Evolutionary conservation across 768 basidiomycete species (phyloP), one percentile per base, ranked within the genome.

Genomic region (Pilatotrama ljubarskyi): DNA sequence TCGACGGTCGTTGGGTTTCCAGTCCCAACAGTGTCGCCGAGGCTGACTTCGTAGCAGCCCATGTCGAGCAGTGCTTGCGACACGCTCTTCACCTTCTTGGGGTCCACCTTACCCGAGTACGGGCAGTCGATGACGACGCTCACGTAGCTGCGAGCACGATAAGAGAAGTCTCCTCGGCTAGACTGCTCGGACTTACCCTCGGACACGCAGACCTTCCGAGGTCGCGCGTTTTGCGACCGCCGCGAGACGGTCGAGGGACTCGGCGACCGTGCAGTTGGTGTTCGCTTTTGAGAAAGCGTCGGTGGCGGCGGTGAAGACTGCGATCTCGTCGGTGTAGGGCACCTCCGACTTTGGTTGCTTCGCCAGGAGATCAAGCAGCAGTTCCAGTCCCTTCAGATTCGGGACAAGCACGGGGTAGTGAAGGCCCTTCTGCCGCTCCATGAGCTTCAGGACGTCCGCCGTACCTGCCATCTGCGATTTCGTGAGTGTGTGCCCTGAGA

Each of bases 1-100:
- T 78, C 73, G 29, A 95, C 82, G 38, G 83, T 82, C 24, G 77
- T 74, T 0, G 95, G 93, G 46, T 87, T 90, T 2, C 90, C 95
- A 47, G 85, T 84, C 0, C 95, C 95, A 2, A 92, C 90, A 2
- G 95, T 98, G 70, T 98, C 96, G 0, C 93, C 94, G 20, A 98
- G 75, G 66, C 91, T 91, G 50, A 95, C 84, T 72, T 98, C 91
- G 71, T 96, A 96, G 70, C 93, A 96, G 0, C 95, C 95, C 91
- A 97, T 95, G 59, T 92, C 86, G 5, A 85, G 60, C 36, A 98
- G 71, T 63, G 82, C 85, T 62, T 82, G 82, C 0, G 91, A 77
- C 22, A 96, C 84, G 38, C 88, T 84, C 51, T 84, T 78, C 8
- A 94, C 93, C 17, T 74, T 74, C 46, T 73, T 72, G 15, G 83